Evolutionary conservation across 805 yeast genomes (phyloP).

Genomic region (Ogataea glucozyma): DNA sequence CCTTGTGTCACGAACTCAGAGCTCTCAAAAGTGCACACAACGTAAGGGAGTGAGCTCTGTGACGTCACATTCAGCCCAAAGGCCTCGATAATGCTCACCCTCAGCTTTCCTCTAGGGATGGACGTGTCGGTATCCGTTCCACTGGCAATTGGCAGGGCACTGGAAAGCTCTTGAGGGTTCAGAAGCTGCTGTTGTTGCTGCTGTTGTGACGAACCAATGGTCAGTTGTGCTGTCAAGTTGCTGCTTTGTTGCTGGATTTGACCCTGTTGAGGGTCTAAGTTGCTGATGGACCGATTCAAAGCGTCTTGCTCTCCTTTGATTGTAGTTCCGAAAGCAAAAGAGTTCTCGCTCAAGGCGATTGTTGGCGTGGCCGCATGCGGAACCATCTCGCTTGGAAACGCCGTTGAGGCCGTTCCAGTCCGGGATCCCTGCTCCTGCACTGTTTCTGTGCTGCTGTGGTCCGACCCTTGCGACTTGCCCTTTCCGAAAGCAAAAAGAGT

Average conservation of each 20-base stretch:
- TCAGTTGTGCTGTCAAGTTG: conserved; percentile 27
- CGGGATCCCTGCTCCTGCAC: conserved; percentile 2
- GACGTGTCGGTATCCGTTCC: conserved; percentile 29
- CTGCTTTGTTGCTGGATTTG: conserved; percentile 22
- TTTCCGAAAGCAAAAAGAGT: conserved; percentile 39
- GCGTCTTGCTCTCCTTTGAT: conserved; percentile 40
- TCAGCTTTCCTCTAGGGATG: conserved; percentile 77
- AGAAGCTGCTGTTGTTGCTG: conserved; percentile 21
- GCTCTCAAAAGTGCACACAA: conserved; percentile 88
- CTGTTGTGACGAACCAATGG: conserved; percentile 21
- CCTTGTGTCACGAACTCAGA: conserved; percentile 87
- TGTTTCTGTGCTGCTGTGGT: conserved; percentile 4
- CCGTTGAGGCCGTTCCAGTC: conserved; percentile 12
- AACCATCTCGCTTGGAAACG: conserved; percentile 39
- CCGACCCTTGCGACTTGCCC: conserved; percentile 18
- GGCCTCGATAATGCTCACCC: conserved; percentile 81
- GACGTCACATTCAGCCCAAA: conserved; percentile 59
- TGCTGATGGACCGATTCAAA: conserved; percentile 35
- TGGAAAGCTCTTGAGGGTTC: conserved; percentile 13
- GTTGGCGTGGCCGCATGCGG: conserved; percentile 61
- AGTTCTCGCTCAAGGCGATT: conserved; percentile 62
- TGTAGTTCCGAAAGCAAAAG: conserved; percentile 71
- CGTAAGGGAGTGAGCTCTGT: conserved; percentile 71
- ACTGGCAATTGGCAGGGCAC: conserved; percentile 23
- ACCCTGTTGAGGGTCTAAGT: conserved; percentile 33